Evolutionary conservation across 2,329 filamentous ascomycete species (phyloP).

Genomic region (Corniculantispora saksenae): DNA sequence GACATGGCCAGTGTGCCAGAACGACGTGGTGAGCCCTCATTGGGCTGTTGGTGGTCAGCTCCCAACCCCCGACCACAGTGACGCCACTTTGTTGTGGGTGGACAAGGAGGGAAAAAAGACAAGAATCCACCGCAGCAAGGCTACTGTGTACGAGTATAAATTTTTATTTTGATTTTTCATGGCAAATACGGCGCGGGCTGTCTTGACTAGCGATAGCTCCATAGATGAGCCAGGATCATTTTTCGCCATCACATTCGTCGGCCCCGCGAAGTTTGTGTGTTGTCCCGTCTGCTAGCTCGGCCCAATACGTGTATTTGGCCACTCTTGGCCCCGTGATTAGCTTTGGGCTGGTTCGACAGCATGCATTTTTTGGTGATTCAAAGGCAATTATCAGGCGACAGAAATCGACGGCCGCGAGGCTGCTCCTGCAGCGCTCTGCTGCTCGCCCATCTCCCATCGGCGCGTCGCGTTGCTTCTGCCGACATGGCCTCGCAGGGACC

Average conservation of each 20-base stretch:
- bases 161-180: too few species aligned
- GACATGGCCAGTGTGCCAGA: conserved; percentile 19
- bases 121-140: conserved; percentile 16
- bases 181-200: too few species aligned
- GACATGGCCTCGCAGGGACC: neutral
- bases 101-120: neutral
- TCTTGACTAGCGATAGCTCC: neutral
- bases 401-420: neutral
- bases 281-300: neutral
- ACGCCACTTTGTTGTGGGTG: conserved; percentile 19
- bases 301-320: neutral
- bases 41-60: conserved; percentile 17
- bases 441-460: too few species aligned
- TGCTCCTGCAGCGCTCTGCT: conserved; percentile 1
- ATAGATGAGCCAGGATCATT: too few species aligned
- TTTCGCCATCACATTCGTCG: too few species aligned
- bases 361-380: too few species aligned
- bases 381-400: too few species aligned
- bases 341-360: neutral
- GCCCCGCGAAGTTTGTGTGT: neutral
- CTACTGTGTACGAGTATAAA: conserved; percentile 6
- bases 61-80: conserved; percentile 15
- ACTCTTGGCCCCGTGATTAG: neutral
- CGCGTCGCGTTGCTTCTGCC: neutral
- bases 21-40: conserved; percentile 21